phyloP scores from a whole-genome alignment of 2,329 filamentous ascomycete genomes.

The Fusarium brachygibbosum region DNA sequence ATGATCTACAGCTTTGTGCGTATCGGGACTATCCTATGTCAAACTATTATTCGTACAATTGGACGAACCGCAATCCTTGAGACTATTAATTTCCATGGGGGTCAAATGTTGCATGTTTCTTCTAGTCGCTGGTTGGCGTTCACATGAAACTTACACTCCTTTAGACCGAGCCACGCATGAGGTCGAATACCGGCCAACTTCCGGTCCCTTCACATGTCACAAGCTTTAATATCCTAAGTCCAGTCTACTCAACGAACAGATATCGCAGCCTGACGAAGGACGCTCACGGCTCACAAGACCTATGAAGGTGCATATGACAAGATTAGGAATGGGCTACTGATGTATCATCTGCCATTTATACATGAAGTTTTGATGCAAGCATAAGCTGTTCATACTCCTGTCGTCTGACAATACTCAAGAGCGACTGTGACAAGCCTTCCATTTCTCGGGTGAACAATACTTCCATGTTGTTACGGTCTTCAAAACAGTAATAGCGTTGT shows the following conservation, averaged over 20 bases:
- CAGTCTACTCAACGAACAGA: neutral
- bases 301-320: conserved; percentile 4
- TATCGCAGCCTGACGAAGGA: neutral
- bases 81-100: neutral
- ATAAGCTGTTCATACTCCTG: neutral
- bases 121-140: neutral
- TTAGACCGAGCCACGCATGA: conserved; percentile 16
- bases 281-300: conserved; percentile 10
- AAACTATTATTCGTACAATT: neutral
- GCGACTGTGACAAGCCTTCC: neutral
- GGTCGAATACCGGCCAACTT: conserved; percentile 27
- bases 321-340: neutral
- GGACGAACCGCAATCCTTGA: neutral
- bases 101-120: neutral
- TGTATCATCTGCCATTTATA: neutral
- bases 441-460: neutral
- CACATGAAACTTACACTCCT: conserved; percentile 18
- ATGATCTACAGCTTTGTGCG: neutral
- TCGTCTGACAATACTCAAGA: neutral
- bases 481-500: neutral
- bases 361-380: neutral
- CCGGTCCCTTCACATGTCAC: conserved; percentile 14
- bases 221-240: neutral
- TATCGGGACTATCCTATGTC: neutral
- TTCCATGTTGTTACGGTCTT: neutral